phyloP scores from a whole-genome alignment of 441 rosid genomes.

The Geranium incanum region DNA sequence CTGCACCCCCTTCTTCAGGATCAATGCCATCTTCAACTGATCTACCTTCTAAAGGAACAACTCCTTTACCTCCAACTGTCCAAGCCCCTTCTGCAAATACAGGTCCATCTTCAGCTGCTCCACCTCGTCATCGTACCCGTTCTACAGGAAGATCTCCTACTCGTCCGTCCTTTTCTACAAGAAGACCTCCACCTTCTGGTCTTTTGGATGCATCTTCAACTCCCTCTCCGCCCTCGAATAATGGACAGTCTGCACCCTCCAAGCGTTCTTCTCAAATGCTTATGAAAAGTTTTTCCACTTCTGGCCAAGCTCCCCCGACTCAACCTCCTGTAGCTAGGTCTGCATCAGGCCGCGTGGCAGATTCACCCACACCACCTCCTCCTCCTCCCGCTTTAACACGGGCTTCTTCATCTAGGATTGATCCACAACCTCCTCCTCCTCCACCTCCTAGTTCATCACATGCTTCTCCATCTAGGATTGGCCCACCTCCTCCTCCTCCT shows the following conservation, averaged over 20 bases:
- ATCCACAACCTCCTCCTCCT: not conserved
- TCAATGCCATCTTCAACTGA: no score
- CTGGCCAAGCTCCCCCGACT: conserved; percentile 46
- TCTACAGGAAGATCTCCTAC: no score
- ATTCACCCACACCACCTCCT: conserved; percentile 30
- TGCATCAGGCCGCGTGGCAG: conserved; percentile 19
- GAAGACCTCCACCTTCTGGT: conserved; percentile 23
- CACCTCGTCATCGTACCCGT: conserved; percentile 16
- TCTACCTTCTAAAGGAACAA: no score
- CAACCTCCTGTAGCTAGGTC: conserved; percentile 41
- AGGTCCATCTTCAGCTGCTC: conserved; percentile 9
- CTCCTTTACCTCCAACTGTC: no score
- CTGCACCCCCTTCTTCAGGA: conserved; percentile 15
- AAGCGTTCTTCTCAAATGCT: conserved; percentile 25
- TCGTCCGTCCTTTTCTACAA: conserved; percentile 16
- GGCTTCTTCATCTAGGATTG: not conserved
- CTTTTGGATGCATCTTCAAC: conserved; percentile 26
- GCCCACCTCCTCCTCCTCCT: not conserved
- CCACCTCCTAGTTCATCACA: not conserved
- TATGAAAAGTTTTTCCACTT: conserved; percentile 17
- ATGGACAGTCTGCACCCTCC: conserved; percentile 24
- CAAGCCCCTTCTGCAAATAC: no score
- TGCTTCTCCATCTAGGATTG: not conserved
- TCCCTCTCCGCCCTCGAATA: conserved; percentile 24
- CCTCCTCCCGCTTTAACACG: conserved; percentile 12